Base-by-base conservation (phyloP, 345 rosid genomes). In the Carallia brachiata region DNA sequence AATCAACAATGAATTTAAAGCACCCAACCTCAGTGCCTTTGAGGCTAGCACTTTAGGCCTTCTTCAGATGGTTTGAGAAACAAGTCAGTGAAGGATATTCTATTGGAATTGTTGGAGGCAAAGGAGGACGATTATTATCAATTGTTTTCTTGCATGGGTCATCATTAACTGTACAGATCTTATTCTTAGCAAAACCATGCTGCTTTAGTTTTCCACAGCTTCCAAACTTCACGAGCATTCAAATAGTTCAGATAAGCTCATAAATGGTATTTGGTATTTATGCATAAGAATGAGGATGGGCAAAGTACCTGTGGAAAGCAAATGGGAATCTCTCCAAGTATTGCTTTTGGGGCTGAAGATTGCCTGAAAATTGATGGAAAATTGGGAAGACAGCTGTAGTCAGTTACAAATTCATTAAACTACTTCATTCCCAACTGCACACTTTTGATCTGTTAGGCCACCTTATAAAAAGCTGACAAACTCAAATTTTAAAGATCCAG, bases 161-260 rank as follows among this genome's bases (percentile, higher is more conserved):
- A 23, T 23, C 89, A 78, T 94, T 96, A 27, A 91, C 65, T 4
- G 74, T 73, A 96, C 97, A 94, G 15, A 86, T 79, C 82, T 80
- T 91, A 81, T 85, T 87, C 80, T 91, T 84, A 6, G 97, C 96
- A 83, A 94, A 89, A 30, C 98, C 98, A 80, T 94, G 91, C 63
- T 86, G 92, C 75, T 91, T 90, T 23, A 82, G 76, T 36, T 85
- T 78, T 70, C 93, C 94, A 44, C 91, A 80, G 75, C 84, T 86
- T 18, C 97, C 97, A 66, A 91, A 89, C 96, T 88, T 78, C 57
- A 79, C 13, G 62, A 71, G 40, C 72, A 79, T 71, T 65, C 15
- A 73, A 70, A 28, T 9, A 34, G 6, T 19, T 30, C 18, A 44
- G 50, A 55, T 58, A 18, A 72, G 44, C 34, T 16, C 12, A 5